A percentile compares a stretch with the other conserved stretches of the same genome.
Conservation (phyloP, 2,329 filamentous ascomycete species). For the Aspergillus candidus region DNA sequence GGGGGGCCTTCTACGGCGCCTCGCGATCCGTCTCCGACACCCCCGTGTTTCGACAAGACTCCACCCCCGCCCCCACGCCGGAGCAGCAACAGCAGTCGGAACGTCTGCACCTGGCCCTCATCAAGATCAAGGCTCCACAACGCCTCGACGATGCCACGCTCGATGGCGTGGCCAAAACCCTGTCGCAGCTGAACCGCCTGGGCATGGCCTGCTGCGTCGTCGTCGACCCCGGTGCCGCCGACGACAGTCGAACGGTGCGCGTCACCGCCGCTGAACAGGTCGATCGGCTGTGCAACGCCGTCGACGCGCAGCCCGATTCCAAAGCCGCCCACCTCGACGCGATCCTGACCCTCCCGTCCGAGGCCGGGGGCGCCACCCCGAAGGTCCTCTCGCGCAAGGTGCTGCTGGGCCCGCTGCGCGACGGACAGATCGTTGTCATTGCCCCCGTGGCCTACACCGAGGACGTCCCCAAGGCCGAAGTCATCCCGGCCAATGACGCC, state of each 20-base stretch:
- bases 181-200: conserved; percentile 75
- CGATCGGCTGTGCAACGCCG: conserved; percentile 65
- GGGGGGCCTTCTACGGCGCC: conserved; percentile 56
- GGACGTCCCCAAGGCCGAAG: conserved; percentile 43
- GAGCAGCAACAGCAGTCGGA: conserved; percentile 37
- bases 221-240: conserved; percentile 59
- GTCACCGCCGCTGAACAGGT: conserved; percentile 56
- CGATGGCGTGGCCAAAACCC: conserved; percentile 70
- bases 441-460: conserved; percentile 57
- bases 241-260: conserved; percentile 33
- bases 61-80: conserved; percentile 35
- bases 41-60: conserved; percentile 55
- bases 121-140: conserved; percentile 75
- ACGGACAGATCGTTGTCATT: conserved; percentile 66
- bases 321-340: conserved; percentile 65
- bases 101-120: conserved; percentile 67
- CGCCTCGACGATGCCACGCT: conserved; percentile 62
- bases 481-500: conserved; percentile 55
- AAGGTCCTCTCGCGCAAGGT: conserved; percentile 42
- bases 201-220: conserved; percentile 79
- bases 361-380: conserved; percentile 24
- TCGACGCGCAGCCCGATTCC: conserved; percentile 62
- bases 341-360: conserved; percentile 38
- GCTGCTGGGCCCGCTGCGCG: conserved; percentile 59
- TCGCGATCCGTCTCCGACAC: conserved; percentile 53